Base-by-base conservation (phyloP, 257 asterid genomes). In the Jasminum sambac region DNA sequence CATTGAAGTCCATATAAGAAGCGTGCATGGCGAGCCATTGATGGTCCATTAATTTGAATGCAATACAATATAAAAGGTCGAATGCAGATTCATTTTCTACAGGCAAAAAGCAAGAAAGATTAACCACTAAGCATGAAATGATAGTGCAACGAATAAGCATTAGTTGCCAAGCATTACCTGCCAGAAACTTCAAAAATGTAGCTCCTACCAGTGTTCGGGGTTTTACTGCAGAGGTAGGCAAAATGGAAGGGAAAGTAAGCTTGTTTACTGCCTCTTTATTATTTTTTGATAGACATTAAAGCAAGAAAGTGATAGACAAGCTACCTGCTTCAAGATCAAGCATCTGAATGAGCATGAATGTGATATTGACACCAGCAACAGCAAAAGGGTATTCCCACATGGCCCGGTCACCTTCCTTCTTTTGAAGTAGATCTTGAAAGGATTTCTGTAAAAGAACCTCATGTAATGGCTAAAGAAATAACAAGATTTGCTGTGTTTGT, bases 301-400 rank as follows among this genome's bases (percentile, higher is more conserved):
- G 61, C 26, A 21, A 46, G 23, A 16, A n/a, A 52, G 61, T 17
- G 61, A 52, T 19, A 17, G 8, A 52, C 26, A 64, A 71, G 48
- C 59, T 75, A 92, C 99, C 91, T 80, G 98, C 96, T 88, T 89
- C 98, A 69, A 91, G 89, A 80, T 95, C 99, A 71, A 95, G 98
- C 96, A 95, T 95, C 90, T 95, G 99, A 77, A 92, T 95, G 63
- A 95, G 92, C 99, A 95, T 95, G 83, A 91, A 95, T 50, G 98
- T 91, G 85, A 95, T 91, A 83, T 91, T 95, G 75, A 95, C 99
- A 67, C 98, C 99, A 72, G 98, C 99, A 67, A 95, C 98, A 78
- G 99, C 99, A 79, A 95, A 95, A 39, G 99, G 99, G 79, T 95
- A 95, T 74, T 95, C 99, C 99, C 99, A 95, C 82, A 86, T 50